Base-by-base conservation (phyloP, 2,329 filamentous ascomycete genomes). In the Xylariomycetidae sp. region DNA sequence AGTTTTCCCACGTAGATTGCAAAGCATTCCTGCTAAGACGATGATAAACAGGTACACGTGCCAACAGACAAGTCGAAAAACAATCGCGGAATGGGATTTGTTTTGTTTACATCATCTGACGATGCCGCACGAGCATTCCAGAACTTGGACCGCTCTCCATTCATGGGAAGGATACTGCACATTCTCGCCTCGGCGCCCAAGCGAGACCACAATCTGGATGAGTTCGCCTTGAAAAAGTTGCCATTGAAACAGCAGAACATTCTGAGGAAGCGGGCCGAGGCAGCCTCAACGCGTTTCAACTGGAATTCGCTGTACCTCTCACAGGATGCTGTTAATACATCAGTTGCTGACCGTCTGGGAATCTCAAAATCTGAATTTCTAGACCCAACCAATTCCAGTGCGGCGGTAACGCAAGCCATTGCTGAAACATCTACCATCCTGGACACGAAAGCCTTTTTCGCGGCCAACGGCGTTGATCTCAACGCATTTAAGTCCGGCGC, bases 301-400 rank as follows among this genome's bases (percentile, higher is more conserved):
- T 98, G 92, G 92, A 98, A 98, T 67, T 90, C 89, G n/a, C 70
- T 98, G n/a, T 98, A 92, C 62, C 94, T 98, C 85, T 96, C 85
- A 62, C 85, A 88, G 64, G 89, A 98, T 66, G 87, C 92, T 31
- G 88, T 98, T 33, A 89, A 96, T 63, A 80, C 86, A 30, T 94
- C 89, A 5, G 79, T 95, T 41, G 88, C 92, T 30, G 79, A 82
- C 54, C 83, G 89, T 34, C 72, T 98, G 37, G 89, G 90, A 29
- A 77, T 98, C 37, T 83, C 85, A 35, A 98, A 98, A 67, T 82
- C 88, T 9, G 88, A 95, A 50, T 65, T 98, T 37, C 72, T 98
- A 28, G 90, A 98, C 62, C 92, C 90, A n/a, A 95, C 90, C 4
- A 95, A 87, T 38, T 81, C 90, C 36, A 88, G 96, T 62, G 88